Base-by-base conservation (phyloP, 345 rosid genomes). In the Dimocarpus longan region DNA sequence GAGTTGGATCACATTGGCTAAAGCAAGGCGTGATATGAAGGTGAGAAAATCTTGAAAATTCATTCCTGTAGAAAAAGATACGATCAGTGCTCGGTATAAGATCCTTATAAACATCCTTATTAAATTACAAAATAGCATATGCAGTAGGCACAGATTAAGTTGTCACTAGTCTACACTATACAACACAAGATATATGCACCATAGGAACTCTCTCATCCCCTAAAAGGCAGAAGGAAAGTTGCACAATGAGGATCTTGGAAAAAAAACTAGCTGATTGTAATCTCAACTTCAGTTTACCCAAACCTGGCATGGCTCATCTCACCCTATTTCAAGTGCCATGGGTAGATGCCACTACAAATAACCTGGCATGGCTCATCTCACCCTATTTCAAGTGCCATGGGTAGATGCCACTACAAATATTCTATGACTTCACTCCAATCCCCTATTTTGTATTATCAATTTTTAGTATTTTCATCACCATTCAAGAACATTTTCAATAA, bases 31-130 rank as follows among this genome's bases (percentile, higher is more conserved):
- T 4, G 90, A 81, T 75, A 95, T 82, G 86, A 92, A 92, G 75
- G 82, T 78, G 71, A 89, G 90, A 75, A 92, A 93, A 80, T 93
- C 97, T 32, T 74, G 63, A 78, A 93, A 89, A 87, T 95, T 93
- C 95, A 95, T 92, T 84, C 98, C 97, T 95, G 92, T 28, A n/a
- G 73, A 70, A 69, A 43, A 22, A 72, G 56, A 67, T 68, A 42
- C 42, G 65, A 70, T 78, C 64, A 66, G 63, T 40, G 73, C 26
- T 21, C 60, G 37, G 16, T 8, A 37, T 21, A 52, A n/a, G 52
- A 40, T 37, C 2, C 43, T 18, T 73, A 59, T 5, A 40, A 59
- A 28, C 28, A 73, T 70, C 67, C 62, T 44, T 52, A 24, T 60
- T 44, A 50, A 52, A 28, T 80, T 28, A 76, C 57, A 57, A 60